A percentile compares a stretch with the other conserved stretches of the same genome.
Conservation (phyloP, 148 eudicot genomes). For the Bassia scoparia region DNA sequence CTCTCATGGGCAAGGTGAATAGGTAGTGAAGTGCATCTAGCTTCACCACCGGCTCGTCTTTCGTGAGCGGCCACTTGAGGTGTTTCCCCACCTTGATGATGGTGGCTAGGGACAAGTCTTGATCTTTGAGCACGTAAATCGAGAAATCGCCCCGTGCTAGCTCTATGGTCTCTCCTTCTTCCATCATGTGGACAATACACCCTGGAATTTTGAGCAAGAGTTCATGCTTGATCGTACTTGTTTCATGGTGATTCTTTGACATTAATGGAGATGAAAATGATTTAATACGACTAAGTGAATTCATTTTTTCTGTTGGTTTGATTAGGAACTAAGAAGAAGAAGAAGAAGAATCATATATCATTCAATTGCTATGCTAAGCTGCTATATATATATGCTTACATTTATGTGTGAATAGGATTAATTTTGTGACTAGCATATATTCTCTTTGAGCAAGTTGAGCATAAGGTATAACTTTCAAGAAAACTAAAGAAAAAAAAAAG, state of each 20-base stretch:
- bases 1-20: conserved; percentile 64
- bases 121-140: conserved; percentile 47
- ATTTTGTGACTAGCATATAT: not conserved
- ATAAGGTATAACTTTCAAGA: conserved; percentile 11
- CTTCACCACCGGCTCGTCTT: conserved; percentile 90
- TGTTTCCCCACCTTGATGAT: conserved; percentile 60
- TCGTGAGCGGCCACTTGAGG: conserved; percentile 91
- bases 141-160: conserved; percentile 58
- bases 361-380: not conserved
- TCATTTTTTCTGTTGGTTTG: conserved; percentile 8
- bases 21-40: conserved; percentile 67
- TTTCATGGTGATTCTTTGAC: conserved; percentile 1
- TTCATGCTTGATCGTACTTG: conserved; percentile 44
- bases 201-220: conserved; percentile 50
- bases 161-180: conserved; percentile 71
- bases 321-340: not conserved
- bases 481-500: conserved; percentile 15
- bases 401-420: conserved; percentile 1
- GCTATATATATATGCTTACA: not conserved
- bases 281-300: not conserved
- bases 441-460: not conserved
- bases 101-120: conserved; percentile 52
- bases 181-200: conserved; percentile 69
- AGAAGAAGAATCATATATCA: not conserved
- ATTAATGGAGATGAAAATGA: conserved; percentile 13